Conservation (phyloP, 2,329 filamentous ascomycete species). For the Venturia carpophila region DNA sequence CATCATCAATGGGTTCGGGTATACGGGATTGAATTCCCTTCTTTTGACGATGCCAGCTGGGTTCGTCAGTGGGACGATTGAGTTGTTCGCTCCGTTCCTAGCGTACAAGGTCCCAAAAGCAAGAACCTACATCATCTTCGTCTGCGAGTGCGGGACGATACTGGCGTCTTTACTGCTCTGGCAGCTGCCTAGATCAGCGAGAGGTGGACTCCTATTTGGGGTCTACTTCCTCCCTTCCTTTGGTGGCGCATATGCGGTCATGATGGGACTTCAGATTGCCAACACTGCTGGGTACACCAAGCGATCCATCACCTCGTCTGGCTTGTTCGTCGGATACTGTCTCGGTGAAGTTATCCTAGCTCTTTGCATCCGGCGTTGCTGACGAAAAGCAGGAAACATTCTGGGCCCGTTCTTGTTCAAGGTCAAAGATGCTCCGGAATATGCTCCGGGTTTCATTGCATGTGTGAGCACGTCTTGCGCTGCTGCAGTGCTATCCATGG, state of each 20-base stretch:
- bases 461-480: conserved; percentile 32
- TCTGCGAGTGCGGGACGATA: conserved; percentile 37
- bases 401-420: conserved; percentile 39
- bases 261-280: conserved; percentile 44
- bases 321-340: conserved; percentile 46
- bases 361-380: conserved; percentile 16
- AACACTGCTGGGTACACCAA: conserved; percentile 49
- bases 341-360: conserved; percentile 29
- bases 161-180: conserved; percentile 38
- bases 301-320: conserved; percentile 41
- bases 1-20: conserved; percentile 41
- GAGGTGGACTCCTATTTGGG: conserved; percentile 42
- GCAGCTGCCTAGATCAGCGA: conserved; percentile 35
- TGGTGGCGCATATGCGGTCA: conserved; percentile 42
- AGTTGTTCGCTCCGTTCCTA: conserved; percentile 35
- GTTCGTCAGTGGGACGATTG: conserved; percentile 31
- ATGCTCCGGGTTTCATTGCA: conserved; percentile 34
- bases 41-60: conserved; percentile 38
- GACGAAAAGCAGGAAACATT: conserved; percentile 31
- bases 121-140: conserved; percentile 35
- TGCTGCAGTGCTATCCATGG: conserved; percentile 32
- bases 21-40: conserved; percentile 37
- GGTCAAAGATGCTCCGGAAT: conserved; percentile 35
- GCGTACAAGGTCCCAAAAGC: conserved; percentile 33
- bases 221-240: conserved; percentile 42